Evolutionary conservation across 169 alveolate species (phyloP).

Genomic region (Babesia gibsoni): DNA sequence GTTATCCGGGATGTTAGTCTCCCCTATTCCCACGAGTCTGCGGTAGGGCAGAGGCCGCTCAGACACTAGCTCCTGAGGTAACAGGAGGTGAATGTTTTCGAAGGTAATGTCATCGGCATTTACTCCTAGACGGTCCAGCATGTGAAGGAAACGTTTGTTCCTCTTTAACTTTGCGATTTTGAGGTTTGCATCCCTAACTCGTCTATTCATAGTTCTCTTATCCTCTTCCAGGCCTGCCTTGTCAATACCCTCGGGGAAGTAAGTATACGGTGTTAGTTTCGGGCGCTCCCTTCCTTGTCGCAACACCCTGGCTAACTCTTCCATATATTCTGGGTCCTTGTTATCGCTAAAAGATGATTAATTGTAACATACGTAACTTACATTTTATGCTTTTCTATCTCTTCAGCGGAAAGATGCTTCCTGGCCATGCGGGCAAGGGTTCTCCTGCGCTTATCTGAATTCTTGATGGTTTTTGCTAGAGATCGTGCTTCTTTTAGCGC

Average conservation of each 20-base stretch:
- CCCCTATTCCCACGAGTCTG: constrained; percentile 17
- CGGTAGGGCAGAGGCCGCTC: constrained; percentile 36
- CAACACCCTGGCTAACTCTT: constrained; percentile 13
- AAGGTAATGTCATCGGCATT: constrained; percentile 16
- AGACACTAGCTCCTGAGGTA: constrained; percentile 44
- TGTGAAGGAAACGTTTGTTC: constrained; percentile 38
- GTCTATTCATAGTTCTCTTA: constrained; percentile 6
- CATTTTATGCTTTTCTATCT: neutral
- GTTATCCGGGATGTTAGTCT: neutral
- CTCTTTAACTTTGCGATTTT: constrained; percentile 25
- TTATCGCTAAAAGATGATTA: neutral
- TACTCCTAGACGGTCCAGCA: constrained; percentile 43
- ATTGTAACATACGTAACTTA: neutral
- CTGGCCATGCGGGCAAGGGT: constrained; percentile 28
- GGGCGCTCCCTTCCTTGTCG: constrained; percentile 12
- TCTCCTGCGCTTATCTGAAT: constrained; percentile 13
- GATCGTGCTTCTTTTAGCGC: constrained; percentile 30
- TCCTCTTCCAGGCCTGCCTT: neutral
- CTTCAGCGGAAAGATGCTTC: constrained; percentile 31
- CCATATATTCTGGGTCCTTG: constrained; percentile 21
- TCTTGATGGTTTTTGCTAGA: constrained; percentile 26
- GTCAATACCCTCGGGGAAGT: constrained; percentile 59
- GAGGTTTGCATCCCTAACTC: constrained; percentile 23
- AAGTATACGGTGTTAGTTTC: constrained; percentile 28
- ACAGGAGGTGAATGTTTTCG: constrained; percentile 26